phyloP scores from a whole-genome alignment of 2,329 filamentous ascomycete species.

The Xylariaceae sp. region DNA sequence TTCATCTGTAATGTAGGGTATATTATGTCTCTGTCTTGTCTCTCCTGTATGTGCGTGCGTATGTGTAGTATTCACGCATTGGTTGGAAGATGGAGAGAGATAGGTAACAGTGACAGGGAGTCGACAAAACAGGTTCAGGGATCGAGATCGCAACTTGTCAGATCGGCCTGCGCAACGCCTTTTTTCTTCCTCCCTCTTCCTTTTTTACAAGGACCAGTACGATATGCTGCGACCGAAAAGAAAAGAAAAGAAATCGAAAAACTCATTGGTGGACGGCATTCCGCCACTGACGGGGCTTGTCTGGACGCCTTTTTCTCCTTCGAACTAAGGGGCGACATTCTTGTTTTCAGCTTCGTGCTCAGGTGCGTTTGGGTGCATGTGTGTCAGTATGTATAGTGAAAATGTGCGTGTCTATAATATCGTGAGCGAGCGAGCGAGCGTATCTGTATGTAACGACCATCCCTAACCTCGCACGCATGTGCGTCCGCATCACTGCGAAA shows the following conservation, averaged over 20 bases:
- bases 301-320: too few relatives aligned
- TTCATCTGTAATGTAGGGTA: background rate
- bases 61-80: too few relatives aligned
- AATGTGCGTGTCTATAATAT: background rate
- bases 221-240: background rate
- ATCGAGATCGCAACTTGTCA: constrained; percentile 3
- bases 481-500: background rate
- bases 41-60: background rate
- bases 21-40: background rate
- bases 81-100: background rate
- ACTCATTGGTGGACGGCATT: too few relatives aligned
- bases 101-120: background rate
- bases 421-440: background rate
- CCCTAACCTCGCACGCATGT: background rate
- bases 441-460: background rate
- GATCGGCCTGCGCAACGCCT: constrained; percentile 1
- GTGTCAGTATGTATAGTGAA: background rate
- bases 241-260: too few relatives aligned
- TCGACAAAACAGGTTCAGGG: background rate
- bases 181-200: background rate
- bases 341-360: background rate
- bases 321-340: too few relatives aligned
- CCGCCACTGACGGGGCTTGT: too few relatives aligned
- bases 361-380: background rate
- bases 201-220: background rate